Evolutionary conservation across 495 filamentous ascomycete species (phyloP), one percentile per base, ranked within the genome.

Genomic region (Staphylotrichum longicolle): DNA sequence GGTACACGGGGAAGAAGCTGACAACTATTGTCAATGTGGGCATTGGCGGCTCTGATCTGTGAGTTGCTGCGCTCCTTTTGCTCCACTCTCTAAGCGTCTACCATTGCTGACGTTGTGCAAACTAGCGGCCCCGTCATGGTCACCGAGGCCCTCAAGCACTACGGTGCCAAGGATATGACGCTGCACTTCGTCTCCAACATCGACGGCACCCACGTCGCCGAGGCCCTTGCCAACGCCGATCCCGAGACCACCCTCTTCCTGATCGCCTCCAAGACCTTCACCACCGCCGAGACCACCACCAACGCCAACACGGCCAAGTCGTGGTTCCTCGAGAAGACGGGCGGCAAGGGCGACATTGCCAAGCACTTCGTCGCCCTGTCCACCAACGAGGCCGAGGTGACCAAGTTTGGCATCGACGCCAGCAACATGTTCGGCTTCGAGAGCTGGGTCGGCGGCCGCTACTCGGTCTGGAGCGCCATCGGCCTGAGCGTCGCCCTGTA

Each of bases 371-470:
- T 97, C 42, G 95, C 95, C 50, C 86, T 98, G 54, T 98, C 95
- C 39, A 98, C 95, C 70, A 98, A 98, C 78, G 88, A 92, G 76
- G 74, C 79, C 42, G 92, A 97, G 81, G 94, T 98, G 64, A 91
- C 88, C 72, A 97, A 98, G 81, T 98, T 98, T 67, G 94, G 94
- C 63, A 98, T 98, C 75, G 91, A 96, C 77, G 86, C 85, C 70
- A 89, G 89, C 81, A 98, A 98, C 82, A 98, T 98, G 95, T 98
- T 98, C 67, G 91, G 91, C 67, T 98, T 98, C 75, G 90, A 91
- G 74, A 93, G 88, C 74, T 98, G 94, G 94, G 94, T 98, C 58
- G 94, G 94, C 75, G 94, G 94, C 58, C 88, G 94, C 56, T 98
- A 98, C 83, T 94, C 89, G 51, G 94, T 98, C 53, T 98, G 94